Evolutionary conservation across 306 rosid genomes (phyloP).

Genomic region (Glycine latifolia): DNA sequence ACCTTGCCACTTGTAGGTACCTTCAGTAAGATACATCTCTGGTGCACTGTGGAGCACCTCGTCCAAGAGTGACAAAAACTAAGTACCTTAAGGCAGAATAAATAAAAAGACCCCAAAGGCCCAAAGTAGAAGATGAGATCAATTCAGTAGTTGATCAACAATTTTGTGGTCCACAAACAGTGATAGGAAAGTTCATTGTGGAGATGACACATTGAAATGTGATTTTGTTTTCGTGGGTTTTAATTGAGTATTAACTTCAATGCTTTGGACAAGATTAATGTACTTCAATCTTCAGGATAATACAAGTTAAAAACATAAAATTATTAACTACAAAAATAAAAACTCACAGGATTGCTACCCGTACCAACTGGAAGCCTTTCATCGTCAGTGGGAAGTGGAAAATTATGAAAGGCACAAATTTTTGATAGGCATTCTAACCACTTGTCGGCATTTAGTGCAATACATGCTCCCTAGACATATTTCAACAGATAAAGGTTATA

Average conservation of each 20-base stretch:
- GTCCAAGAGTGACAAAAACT: slow-evolving; percentile 6
- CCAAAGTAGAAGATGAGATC: neutral
- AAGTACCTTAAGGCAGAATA: slow-evolving; percentile 4
- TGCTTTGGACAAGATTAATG: slow-evolving; percentile 1
- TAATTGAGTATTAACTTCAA: slow-evolving; percentile 17
- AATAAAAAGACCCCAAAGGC: neutral
- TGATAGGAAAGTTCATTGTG: neutral
- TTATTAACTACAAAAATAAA: slow-evolving; percentile 33
- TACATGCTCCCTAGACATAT: slow-evolving; percentile 84
- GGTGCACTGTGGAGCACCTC: slow-evolving; percentile 7
- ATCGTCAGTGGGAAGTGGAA: slow-evolving; percentile 77
- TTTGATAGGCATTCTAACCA: slow-evolving; percentile 74
- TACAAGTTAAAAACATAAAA: slow-evolving; percentile 9
- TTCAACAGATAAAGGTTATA: slow-evolving; percentile 34
- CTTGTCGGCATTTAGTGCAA: slow-evolving; percentile 77
- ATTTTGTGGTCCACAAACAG: slow-evolving; percentile 3
- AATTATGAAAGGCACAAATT: slow-evolving; percentile 76
- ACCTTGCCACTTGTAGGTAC: slow-evolving; percentile 13
- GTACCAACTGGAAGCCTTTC: slow-evolving; percentile 97
- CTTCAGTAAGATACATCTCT: neutral
- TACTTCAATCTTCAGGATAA: slow-evolving; percentile 30
- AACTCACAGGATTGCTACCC: slow-evolving; percentile 99
- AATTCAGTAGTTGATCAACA: neutral
- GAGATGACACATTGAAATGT: neutral
- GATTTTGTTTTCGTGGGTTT: neutral